Evolutionary conservation across 768 basidiomycete genomes (phyloP), one percentile per base, ranked within the genome.

Genomic region (Cystofilobasidium macerans): DNA sequence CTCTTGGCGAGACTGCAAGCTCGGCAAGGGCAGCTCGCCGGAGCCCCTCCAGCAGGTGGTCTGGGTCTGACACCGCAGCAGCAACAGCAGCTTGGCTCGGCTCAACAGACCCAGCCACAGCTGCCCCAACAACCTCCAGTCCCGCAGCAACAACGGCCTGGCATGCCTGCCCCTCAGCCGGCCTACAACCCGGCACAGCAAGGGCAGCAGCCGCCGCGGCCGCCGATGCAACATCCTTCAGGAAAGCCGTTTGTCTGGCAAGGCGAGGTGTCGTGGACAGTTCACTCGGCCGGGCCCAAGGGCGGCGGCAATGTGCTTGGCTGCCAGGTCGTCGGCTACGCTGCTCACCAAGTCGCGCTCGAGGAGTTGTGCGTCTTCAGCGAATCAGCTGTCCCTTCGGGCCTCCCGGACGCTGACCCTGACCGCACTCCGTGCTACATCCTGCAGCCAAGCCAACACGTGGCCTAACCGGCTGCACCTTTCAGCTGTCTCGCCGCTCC

Each of bases 291-390:
- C 38, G 58, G 20, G 14, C 28, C 38, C 5, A 60, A 60, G 30
- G 38, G 38, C 8, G 58, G 58, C 8, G 51, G 51, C 18, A 45
- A 40, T 18, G 58, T 60, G 3, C 38, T 60, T 5, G 58, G 58
- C 9, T 60, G 58, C 58, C 38, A 60, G 26, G 58, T 60, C 24
- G 20, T 38, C 16, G 58, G 38, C 7, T 60, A 42, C 36, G 58
- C 58, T 7, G 58, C 58, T 1, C 58, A 60, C 43, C 22, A 16
- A 2, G 26, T 60, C 5, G 24, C 58, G 35, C 38, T 42, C 7
- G 58, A 60, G 18, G 58, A 60, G 20, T 60, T 60, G 58, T 60
- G 30, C 28, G 58, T 60, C 30, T 24, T 38, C n/a, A n/a, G n/a
- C n/a, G n/a, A n/a, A n/a, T n/a, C n/a, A n/a, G n/a, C n/a, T 33